phyloP scores from a whole-genome alignment of 371 early-diverging fungal species.

The Rhizopus delemar region DNA sequence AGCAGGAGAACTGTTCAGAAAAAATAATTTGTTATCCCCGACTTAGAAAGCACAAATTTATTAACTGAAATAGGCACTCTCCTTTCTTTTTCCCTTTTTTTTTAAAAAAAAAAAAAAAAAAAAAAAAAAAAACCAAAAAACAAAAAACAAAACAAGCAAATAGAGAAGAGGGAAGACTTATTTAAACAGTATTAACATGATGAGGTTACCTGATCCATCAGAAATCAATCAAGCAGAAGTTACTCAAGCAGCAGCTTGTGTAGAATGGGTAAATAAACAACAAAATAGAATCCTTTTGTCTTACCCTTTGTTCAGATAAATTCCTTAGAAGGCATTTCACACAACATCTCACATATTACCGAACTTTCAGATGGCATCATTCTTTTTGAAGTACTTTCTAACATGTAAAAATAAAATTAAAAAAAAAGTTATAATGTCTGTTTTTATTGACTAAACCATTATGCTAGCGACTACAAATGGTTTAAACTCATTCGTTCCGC shows the following conservation, averaged over 20 bases:
- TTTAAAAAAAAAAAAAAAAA: neutral
- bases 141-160: constrained; percentile 1
- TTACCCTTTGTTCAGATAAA: constrained; percentile 59
- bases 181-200: constrained; percentile 18
- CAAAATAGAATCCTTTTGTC: neutral
- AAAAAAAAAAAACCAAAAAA: constrained; percentile 8
- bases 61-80: constrained; percentile 4
- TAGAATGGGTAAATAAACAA: constrained; percentile 41
- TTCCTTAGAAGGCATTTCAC: constrained; percentile 69
- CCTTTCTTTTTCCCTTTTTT: constrained; percentile 9
- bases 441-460: constrained; percentile 1
- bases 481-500: constrained; percentile 77
- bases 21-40: neutral
- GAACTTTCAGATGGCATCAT: constrained; percentile 83
- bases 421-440: neutral
- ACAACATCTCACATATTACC: constrained; percentile 55
- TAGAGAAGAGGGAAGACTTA: constrained; percentile 5
- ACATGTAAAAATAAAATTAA: constrained; percentile 67
- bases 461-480: constrained; percentile 79
- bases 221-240: constrained; percentile 22
- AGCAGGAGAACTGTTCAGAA: neutral
- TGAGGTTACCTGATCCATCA: constrained; percentile 11
- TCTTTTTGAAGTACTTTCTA: constrained; percentile 78
- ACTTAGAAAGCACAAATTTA: constrained; percentile 6
- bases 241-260: constrained; percentile 34